phyloP scores from a whole-genome alignment of 352 stramenopile genomes.

The Saprolegnia diclina region DNA sequence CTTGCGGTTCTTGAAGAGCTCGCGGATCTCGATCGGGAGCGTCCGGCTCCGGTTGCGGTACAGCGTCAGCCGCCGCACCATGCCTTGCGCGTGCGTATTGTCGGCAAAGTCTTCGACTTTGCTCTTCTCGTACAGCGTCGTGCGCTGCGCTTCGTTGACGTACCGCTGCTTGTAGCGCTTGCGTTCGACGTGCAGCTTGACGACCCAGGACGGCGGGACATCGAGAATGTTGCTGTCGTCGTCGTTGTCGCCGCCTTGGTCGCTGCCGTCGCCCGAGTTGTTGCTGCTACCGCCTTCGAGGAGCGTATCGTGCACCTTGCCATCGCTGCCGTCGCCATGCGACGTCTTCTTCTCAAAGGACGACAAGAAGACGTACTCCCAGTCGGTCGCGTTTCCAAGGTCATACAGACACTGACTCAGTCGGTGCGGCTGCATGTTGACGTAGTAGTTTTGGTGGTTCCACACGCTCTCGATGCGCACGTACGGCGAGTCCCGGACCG shows the following conservation, averaged over 20 bases:
- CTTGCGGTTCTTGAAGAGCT: constrained; percentile 90
- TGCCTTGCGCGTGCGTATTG: constrained; percentile 79
- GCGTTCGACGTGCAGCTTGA: constrained; percentile 65
- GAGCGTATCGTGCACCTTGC: constrained; percentile 23
- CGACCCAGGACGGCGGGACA: constrained; percentile 80
- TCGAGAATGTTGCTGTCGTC: constrained; percentile 69
- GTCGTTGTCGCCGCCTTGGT: constrained; percentile 30
- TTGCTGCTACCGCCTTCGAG: not conserved
- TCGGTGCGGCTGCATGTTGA: constrained; percentile 89
- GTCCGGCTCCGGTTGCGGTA: constrained; percentile 77
- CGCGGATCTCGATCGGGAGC: constrained; percentile 80
- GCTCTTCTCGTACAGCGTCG: constrained; percentile 82
- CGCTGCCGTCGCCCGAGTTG: constrained; percentile 43
- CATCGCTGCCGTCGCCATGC: constrained; percentile 8
- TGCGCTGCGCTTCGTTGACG: constrained; percentile 74
- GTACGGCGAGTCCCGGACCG: constrained; percentile 78
- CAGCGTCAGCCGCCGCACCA: constrained; percentile 78
- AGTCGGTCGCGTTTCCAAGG: constrained; percentile 76
- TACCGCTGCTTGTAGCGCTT: constrained; percentile 79
- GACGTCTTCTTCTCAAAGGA: constrained; percentile 35
- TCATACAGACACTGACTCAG: constrained; percentile 74
- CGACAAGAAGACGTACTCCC: constrained; percentile 90
- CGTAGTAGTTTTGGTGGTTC: constrained; percentile 94
- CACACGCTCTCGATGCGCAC: constrained; percentile 83
- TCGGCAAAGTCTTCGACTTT: constrained; percentile 94